Evolutionary conservation across 352 stramenopile genomes (phyloP).

Genomic region (Globisporangium irregulare): DNA sequence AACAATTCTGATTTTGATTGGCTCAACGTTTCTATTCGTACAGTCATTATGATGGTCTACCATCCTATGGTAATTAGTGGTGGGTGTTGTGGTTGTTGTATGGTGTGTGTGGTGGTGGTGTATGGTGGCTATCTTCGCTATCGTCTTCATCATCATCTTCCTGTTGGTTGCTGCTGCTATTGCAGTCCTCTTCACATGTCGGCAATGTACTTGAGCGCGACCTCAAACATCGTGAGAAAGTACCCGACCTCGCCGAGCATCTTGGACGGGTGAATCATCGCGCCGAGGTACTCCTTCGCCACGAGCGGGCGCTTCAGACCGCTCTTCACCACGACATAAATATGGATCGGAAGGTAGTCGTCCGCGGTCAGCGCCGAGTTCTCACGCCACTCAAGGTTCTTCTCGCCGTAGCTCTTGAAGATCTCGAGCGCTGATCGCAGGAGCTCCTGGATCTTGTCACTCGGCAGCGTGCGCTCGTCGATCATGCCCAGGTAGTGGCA

Average conservation of each 20-base stretch:
- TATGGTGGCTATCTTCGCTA: background rate
- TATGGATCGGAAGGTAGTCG: constrained; percentile 85
- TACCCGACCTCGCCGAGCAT: constrained; percentile 84
- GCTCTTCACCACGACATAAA: constrained; percentile 81
- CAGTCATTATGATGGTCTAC: constrained; percentile 1
- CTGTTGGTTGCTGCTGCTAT: constrained; percentile 17
- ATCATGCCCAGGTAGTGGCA: constrained; percentile 85
- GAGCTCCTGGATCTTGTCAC: constrained; percentile 82
- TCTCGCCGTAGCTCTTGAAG: constrained; percentile 77
- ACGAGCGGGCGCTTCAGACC: constrained; percentile 69
- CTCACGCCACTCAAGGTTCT: constrained; percentile 72
- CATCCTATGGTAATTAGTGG: constrained; percentile 5
- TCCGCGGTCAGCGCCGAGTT: constrained; percentile 77
- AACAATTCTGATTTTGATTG: background rate
- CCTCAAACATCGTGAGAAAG: constrained; percentile 88
- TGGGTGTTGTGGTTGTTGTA: background rate
- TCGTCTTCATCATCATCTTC: background rate
- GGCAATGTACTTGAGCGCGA: constrained; percentile 85
- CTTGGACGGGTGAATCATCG: constrained; percentile 83
- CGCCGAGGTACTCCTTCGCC: constrained; percentile 70
- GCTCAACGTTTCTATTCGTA: constrained; percentile 13
- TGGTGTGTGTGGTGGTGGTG: background rate
- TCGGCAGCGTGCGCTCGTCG: constrained; percentile 65
- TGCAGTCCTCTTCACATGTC: constrained; percentile 42
- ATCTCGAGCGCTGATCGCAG: constrained; percentile 73